Evolutionary conservation across 2,329 filamentous ascomycete genomes (phyloP), one percentile per base, ranked within the genome.

Genomic region (Aureobasidium lini): DNA sequence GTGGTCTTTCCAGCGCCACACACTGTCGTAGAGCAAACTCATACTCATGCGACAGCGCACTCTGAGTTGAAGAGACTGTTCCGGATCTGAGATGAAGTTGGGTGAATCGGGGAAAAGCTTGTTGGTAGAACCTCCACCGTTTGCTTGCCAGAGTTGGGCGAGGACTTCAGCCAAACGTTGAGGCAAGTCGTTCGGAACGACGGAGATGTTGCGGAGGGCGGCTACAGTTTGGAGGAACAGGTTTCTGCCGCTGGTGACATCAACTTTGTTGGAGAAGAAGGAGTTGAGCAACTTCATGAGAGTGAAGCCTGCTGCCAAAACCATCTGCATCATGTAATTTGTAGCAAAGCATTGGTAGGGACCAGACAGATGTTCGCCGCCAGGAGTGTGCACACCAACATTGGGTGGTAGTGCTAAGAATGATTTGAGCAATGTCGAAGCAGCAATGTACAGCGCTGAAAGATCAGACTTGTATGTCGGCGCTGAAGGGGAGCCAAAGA

Each of bases 31-130:
- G 1, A 94, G 85, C 13, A 92, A 81, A 70, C 87, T 91, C 85
- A 93, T 90, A 72, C 88, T 92, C 78, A 90, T 89, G 28, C 89
- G 81, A 66, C 88, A 91, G 52, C 89, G 83, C n/a, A 93, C 87
- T 69, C 90, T 90, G 50, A 94, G 80, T 69, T 91, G 87, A 44
- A 93, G 75, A 62, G 81, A 87, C 65, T 89, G 86, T 32, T 71
- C 48, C 42, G 68, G 62, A 66, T 68, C 57, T 67, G 61, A 62
- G 68, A 62, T 60, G 68, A 64, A 62, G 70, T 64, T 42, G 52
- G 64, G 57, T 59, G 69, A 53, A 36, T 69, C 64, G 63, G 70
- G 68, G 37, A 69, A 57, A 34, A 64, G 63, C 37, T 70, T 65
- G 60, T 64, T 66, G 32, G 60, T 44, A 5, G 47, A 47, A 15